phyloP scores from a whole-genome alignment of 2,329 filamentous ascomycete genomes.

The Paraphoma chrysanthemicola region DNA sequence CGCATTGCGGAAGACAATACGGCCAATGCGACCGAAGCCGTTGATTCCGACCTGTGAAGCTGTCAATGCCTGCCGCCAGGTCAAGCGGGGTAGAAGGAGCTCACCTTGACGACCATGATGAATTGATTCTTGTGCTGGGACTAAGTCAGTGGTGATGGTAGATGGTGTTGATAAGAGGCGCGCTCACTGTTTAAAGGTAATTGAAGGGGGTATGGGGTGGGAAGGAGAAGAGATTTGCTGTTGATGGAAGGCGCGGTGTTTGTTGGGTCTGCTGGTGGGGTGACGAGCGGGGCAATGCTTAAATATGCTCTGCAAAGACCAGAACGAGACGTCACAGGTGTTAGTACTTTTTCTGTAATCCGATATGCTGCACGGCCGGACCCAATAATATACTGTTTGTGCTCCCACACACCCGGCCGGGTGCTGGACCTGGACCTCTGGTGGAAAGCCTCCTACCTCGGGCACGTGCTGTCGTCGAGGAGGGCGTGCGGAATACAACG shows the following conservation, averaged over 20 bases:
- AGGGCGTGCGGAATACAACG: slow-evolving; percentile 35
- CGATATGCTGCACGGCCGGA: slow-evolving; percentile 37
- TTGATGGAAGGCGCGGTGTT: slow-evolving; percentile 26
- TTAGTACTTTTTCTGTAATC: slow-evolving; percentile 38
- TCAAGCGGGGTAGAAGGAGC: slow-evolving; percentile 26
- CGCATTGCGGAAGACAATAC: slow-evolving; percentile 99
- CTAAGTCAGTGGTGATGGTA: slow-evolving; percentile 19
- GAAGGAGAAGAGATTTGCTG: slow-evolving; percentile 27
- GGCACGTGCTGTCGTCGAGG: slow-evolving; percentile 26
- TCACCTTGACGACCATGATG: slow-evolving; percentile 58
- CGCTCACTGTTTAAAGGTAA: slow-evolving; percentile 30
- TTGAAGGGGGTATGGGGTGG: slow-evolving; percentile 22
- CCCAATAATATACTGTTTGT: slow-evolving; percentile 35
- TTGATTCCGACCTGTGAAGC: slow-evolving; percentile 85
- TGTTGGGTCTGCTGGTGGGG: slow-evolving; percentile 40
- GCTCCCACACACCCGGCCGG: slow-evolving; percentile 44
- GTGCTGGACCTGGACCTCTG: slow-evolving; percentile 23
- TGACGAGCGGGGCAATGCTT: slow-evolving; percentile 35
- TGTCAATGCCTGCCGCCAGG: slow-evolving; percentile 31
- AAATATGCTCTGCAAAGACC: slow-evolving; percentile 18
- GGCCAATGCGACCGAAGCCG: slow-evolving; percentile 99
- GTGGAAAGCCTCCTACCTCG: slow-evolving; percentile 30
- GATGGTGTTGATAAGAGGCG: slow-evolving; percentile 11
- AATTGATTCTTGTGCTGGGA: slow-evolving; percentile 27
- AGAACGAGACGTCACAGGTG: slow-evolving; percentile 34